These are phyloP conservation scores for Xylaria bambusicola DNA, from an alignment of 495 filamentous ascomycete species.

Conservation along the genomic window DNA sequence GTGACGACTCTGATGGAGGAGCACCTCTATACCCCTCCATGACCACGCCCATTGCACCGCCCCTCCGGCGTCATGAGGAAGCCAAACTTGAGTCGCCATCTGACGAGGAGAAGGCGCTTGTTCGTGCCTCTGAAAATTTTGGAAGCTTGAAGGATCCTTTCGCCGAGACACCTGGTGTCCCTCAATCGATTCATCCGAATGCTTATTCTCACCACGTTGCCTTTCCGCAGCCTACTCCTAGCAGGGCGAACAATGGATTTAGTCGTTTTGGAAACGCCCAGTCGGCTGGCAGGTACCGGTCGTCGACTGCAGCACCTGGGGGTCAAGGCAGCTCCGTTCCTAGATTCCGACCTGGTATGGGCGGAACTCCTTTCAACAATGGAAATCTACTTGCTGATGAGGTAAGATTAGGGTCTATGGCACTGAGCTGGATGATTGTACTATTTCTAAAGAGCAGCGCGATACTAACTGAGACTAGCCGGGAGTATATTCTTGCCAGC, in stretches of 20 bases:
- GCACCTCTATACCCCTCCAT: slow-evolving; percentile 3
- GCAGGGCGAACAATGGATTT: neutral
- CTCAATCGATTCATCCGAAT: slow-evolving; percentile 10
- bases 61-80: neutral
- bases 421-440: neutral
- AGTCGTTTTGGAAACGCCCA: slow-evolving; percentile 10
- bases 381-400: neutral
- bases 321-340: neutral
- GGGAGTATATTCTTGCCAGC: slow-evolving; percentile 8
- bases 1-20: slow-evolving; percentile 12
- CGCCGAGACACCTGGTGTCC: slow-evolving; percentile 15
- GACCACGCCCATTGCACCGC: slow-evolving; percentile 1
- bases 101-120: slow-evolving; percentile 18
- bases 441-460: neutral
- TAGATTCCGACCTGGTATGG: slow-evolving; percentile 6
- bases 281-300: slow-evolving; percentile 4
- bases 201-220: neutral
- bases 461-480: slow-evolving; percentile 1
- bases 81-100: slow-evolving; percentile 2
- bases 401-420: neutral
- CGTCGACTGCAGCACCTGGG: neutral
- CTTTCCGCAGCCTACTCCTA: slow-evolving; percentile 16
- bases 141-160: slow-evolving; percentile 20
- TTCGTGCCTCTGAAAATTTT: slow-evolving; percentile 17
- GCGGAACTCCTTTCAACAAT: slow-evolving; percentile 7